Conservation (phyloP, 1,284 basidiomycete species). For the Puccinia hordei region DNA sequence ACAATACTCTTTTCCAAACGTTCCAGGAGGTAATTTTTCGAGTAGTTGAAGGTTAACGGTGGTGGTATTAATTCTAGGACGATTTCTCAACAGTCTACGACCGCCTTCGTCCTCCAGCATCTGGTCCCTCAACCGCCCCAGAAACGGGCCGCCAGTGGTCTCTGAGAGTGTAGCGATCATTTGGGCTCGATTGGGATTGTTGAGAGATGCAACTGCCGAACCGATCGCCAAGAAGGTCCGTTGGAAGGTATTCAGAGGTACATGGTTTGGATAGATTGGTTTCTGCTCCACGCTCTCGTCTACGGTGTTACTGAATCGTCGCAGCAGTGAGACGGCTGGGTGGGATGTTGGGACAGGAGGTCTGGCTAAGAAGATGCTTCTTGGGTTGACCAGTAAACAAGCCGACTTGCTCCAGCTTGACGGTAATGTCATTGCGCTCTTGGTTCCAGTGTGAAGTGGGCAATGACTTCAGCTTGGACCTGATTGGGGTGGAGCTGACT, state of each 20-base stretch:
- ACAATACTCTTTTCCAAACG: slow-evolving; percentile 82
- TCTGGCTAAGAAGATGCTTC: too few relatives aligned
- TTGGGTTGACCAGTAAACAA: too few relatives aligned
- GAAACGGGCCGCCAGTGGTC: slow-evolving; percentile 77
- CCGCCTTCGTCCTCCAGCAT: slow-evolving; percentile 74
- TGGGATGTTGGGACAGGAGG: too few relatives aligned
- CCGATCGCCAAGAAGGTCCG: slow-evolving; percentile 82
- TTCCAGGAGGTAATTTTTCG: slow-evolving; percentile 73
- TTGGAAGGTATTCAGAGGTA: slow-evolving; percentile 77
- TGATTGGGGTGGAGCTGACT: too few relatives aligned
- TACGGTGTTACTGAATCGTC: too few relatives aligned
- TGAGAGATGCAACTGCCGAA: slow-evolving; percentile 78
- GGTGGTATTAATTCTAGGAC: slow-evolving; percentile 76
- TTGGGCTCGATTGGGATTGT: slow-evolving; percentile 81
- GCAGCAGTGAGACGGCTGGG: too few relatives aligned
- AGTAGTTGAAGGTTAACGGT: slow-evolving; percentile 72
- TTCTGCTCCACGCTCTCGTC: not conserved
- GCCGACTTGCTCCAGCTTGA: too few relatives aligned
- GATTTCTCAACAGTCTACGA: slow-evolving; percentile 75
- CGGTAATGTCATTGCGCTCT: too few relatives aligned
- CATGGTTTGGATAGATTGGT: slow-evolving; percentile 68
- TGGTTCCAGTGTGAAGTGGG: too few relatives aligned
- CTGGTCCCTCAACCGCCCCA: slow-evolving; percentile 74
- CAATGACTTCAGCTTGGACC: too few relatives aligned
- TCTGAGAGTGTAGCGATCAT: slow-evolving; percentile 91